phyloP scores from a whole-genome alignment of 1,284 basidiomycete genomes.

The Hemileia vastatrix region DNA sequence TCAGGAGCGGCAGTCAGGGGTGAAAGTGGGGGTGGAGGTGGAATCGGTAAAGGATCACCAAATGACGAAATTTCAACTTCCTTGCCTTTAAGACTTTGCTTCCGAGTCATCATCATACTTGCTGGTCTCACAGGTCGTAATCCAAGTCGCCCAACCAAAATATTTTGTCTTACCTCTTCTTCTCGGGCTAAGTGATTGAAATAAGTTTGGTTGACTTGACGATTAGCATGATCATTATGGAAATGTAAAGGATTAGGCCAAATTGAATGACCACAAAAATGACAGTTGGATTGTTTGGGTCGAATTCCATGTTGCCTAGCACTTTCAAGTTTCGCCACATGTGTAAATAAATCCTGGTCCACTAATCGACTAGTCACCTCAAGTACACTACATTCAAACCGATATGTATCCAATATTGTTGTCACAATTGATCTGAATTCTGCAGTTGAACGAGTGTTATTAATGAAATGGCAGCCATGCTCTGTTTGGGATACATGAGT shows the following conservation, averaged over 20 bases:
- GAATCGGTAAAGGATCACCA: too few species aligned
- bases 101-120: neutral
- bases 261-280: slow-evolving; percentile 11
- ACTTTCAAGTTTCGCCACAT: slow-evolving; percentile 50
- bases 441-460: slow-evolving; percentile 52
- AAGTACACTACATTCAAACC: slow-evolving; percentile 82
- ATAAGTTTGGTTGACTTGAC: neutral
- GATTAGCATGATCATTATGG: neutral
- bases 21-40: too few species aligned
- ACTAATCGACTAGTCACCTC: slow-evolving; percentile 73
- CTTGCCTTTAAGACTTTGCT: slow-evolving; percentile 18
- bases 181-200: too few species aligned
- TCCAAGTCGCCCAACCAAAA: slow-evolving; percentile 15
- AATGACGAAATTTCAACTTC: too few species aligned
- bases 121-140: neutral
- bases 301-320: slow-evolving; percentile 46
- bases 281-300: slow-evolving; percentile 2
- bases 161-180: neutral
- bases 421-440: slow-evolving; percentile 84
- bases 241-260: neutral
- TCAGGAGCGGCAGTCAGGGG: too few species aligned
- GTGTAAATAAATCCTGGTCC: slow-evolving; percentile 69
- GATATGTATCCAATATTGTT: slow-evolving; percentile 89
- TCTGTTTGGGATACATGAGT: slow-evolving; percentile 43
- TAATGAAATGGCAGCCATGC: slow-evolving; percentile 49